Evolutionary conservation across 1,284 basidiomycete species (phyloP).

Genomic region (Marasmius oreades): DNA sequence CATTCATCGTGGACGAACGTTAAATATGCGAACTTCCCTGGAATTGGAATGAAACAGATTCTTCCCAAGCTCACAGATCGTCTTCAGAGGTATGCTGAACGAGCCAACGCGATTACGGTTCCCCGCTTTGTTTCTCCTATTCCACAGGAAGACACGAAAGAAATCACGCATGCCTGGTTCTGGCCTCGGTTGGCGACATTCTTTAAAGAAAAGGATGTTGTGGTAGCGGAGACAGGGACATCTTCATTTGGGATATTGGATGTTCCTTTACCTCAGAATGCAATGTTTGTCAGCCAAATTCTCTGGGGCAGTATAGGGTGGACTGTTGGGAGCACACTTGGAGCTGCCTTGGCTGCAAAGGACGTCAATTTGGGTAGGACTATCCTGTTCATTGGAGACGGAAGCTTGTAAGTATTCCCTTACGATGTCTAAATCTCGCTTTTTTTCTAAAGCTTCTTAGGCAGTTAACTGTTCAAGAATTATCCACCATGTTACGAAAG

Average conservation of each 20-base stretch:
- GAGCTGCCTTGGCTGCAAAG: constrained; percentile 75
- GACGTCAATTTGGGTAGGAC: constrained; percentile 64
- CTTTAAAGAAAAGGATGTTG: constrained; percentile 75
- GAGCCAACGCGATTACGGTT: constrained; percentile 42
- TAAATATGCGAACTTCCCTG: constrained; percentile 57
- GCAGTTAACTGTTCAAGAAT: constrained; percentile 72
- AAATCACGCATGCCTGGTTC: constrained; percentile 76
- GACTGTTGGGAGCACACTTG: constrained; percentile 71
- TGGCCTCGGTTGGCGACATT: constrained; percentile 85
- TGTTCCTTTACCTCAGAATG: constrained; percentile 66
- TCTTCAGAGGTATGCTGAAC: constrained; percentile 38
- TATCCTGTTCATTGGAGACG: constrained; percentile 87
- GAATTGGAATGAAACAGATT: constrained; percentile 70
- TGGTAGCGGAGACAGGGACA: constrained; percentile 84
- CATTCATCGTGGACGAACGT: constrained; percentile 81
- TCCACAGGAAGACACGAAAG: constrained; percentile 44
- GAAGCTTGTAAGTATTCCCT: constrained; percentile 52
- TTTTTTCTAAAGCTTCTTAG: constrained; percentile 27
- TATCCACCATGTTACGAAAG: constrained; percentile 74
- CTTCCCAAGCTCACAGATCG: constrained; percentile 65
- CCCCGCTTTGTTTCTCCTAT: constrained; percentile 43
- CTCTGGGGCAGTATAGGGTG: constrained; percentile 89
- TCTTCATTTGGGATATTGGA: constrained; percentile 76
- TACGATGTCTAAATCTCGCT: neutral
- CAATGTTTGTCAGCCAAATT: constrained; percentile 71